A percentile compares a stretch with the other conserved stretches of the same genome.
Conservation (phyloP, 2,329 filamentous ascomycete species). For the Colletotrichum spaethianum region DNA sequence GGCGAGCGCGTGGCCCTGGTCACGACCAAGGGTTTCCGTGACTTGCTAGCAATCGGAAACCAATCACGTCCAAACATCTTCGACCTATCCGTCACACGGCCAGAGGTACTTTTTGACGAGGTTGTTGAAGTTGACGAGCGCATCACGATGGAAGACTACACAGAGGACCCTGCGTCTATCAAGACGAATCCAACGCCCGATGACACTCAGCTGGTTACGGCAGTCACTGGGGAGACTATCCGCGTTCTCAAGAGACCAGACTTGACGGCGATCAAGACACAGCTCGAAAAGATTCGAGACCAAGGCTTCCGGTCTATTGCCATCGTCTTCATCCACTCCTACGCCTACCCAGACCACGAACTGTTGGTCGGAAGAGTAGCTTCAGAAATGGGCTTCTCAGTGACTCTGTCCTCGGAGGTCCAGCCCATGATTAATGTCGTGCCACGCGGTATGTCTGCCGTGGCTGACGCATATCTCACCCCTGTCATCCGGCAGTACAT, state of each 20-base stretch:
- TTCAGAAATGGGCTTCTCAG: constrained; percentile 57
- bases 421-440: constrained; percentile 61
- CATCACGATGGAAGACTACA: constrained; percentile 81
- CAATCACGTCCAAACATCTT: constrained; percentile 82
- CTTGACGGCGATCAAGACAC: constrained; percentile 64
- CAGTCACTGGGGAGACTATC: constrained; percentile 78
- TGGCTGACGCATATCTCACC: constrained; percentile 60
- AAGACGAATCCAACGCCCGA: constrained; percentile 57
- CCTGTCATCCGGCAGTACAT: constrained; percentile 55
- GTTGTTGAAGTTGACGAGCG: constrained; percentile 83
- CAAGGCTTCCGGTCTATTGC: constrained; percentile 67
- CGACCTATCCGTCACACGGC: constrained; percentile 77
- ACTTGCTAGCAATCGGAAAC: constrained; percentile 80
- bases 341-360: constrained; percentile 72
- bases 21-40: constrained; percentile 80
- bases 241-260: constrained; percentile 75
- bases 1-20: constrained; percentile 80
- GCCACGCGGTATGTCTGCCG: constrained; percentile 59
- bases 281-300: constrained; percentile 73
- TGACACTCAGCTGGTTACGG: constrained; percentile 68
- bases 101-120: constrained; percentile 77
- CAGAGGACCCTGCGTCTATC: constrained; percentile 75
- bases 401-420: constrained; percentile 54
- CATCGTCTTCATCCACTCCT: constrained; percentile 82
- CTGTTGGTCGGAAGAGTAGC: constrained; percentile 53